Evolutionary conservation across 129 eudicot species (phyloP).

Genomic region (Flaveria bidentis): DNA sequence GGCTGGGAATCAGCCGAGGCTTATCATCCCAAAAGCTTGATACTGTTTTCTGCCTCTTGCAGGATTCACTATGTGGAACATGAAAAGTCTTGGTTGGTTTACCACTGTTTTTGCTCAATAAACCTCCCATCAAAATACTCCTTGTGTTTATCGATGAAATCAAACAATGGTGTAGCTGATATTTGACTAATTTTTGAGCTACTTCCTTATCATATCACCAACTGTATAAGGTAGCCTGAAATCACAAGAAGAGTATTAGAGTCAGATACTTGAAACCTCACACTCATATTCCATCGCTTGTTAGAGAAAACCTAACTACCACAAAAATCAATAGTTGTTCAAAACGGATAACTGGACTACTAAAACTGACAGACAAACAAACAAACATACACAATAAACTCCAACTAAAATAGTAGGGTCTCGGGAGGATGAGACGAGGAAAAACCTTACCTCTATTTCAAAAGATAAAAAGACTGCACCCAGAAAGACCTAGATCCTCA

Average conservation of each 20-base stretch:
- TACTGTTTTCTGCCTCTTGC: slow-evolving; percentile 74
- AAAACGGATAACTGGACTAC: not conserved
- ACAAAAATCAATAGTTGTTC: not conserved
- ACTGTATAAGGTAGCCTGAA: slow-evolving; percentile 18
- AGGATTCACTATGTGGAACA: slow-evolving; percentile 42
- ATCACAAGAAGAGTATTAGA: not conserved
- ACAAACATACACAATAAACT: too few species aligned
- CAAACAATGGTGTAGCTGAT: not conserved
- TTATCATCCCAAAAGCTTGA: slow-evolving; percentile 68
- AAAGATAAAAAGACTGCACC: too few species aligned
- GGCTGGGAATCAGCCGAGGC: slow-evolving; percentile 76
- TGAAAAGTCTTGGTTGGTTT: slow-evolving; percentile 35
- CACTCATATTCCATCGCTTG: not conserved
- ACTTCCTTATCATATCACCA: not conserved
- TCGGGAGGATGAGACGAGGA: too few species aligned
- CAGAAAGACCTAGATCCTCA: too few species aligned
- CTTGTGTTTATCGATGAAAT: slow-evolving; percentile 5
- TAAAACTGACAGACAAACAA: too few species aligned
- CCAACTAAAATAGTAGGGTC: too few species aligned
- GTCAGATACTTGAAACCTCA: slow-evolving; percentile 8
- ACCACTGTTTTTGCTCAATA: slow-evolving; percentile 47
- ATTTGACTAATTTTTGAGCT: not conserved
- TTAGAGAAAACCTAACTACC: not conserved
- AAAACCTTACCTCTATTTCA: too few species aligned
- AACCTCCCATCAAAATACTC: slow-evolving; percentile 57